A percentile compares a stretch with the other conserved stretches of the same genome.
phyloP scores from a whole-genome alignment of 2,329 filamentous ascomycete species.

The Paramyrothecium roridum region DNA sequence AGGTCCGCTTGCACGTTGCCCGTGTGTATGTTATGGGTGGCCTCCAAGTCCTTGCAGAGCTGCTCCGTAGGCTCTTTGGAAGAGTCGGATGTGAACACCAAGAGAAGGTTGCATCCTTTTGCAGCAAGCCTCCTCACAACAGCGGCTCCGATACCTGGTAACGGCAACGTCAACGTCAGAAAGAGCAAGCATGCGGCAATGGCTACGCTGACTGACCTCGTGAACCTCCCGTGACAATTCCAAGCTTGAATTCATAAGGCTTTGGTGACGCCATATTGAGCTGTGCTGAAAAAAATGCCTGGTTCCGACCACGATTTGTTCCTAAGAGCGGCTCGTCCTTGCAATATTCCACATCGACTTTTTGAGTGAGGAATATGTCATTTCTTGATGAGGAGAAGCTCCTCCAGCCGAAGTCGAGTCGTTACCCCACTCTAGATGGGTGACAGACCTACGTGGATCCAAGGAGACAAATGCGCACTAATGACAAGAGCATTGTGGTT shows the following conservation, averaged over 20 bases:
- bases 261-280: slow-evolving; percentile 15
- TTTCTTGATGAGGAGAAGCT: too few species aligned
- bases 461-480: too few species aligned
- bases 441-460: too few species aligned
- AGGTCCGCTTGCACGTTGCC: slow-evolving; percentile 25
- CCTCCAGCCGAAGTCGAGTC: too few species aligned
- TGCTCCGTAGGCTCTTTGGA: slow-evolving; percentile 44
- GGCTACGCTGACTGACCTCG: slow-evolving; percentile 19
- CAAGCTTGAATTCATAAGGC: slow-evolving; percentile 28
- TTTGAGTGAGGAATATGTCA: too few species aligned
- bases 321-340: too few species aligned
- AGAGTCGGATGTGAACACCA: slow-evolving; percentile 57
- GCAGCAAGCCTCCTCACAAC: slow-evolving; percentile 55
- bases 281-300: neutral
- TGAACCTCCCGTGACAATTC: slow-evolving; percentile 29
- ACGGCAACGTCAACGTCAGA: neutral
- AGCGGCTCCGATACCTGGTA: slow-evolving; percentile 57
- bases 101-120: slow-evolving; percentile 57
- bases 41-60: slow-evolving; percentile 43
- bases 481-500: too few species aligned
- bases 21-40: slow-evolving; percentile 34
- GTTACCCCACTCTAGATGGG: too few species aligned
- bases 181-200: slow-evolving; percentile 4
- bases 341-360: too few species aligned
- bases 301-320: neutral